These are phyloP conservation scores for Tulasnella sp. DNA, from an alignment of 768 basidiomycete species.

Conservation along the genomic window DNA sequence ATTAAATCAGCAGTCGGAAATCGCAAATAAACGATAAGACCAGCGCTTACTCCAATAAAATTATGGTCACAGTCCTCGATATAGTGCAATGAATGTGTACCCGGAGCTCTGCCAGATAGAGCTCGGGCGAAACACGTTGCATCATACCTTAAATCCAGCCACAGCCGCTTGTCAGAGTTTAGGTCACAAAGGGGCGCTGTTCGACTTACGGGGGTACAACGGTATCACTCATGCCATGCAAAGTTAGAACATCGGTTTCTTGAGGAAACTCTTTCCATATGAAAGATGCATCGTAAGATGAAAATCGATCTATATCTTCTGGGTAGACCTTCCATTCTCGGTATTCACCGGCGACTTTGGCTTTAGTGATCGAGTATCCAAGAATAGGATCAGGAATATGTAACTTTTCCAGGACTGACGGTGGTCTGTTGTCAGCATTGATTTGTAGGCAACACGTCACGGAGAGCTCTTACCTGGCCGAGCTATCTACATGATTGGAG, in stretches of 20 bases:
- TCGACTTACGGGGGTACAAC: constrained; percentile 54
- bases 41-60: constrained; percentile 40
- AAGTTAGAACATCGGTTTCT: constrained; percentile 50
- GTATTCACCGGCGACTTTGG: constrained; percentile 51
- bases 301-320: constrained; percentile 48
- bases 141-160: constrained; percentile 23
- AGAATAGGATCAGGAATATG: constrained; percentile 21
- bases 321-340: constrained; percentile 41
- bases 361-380: constrained; percentile 51
- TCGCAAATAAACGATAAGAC: background rate
- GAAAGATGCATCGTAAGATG: constrained; percentile 49
- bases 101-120: constrained; percentile 34
- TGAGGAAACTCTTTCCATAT: constrained; percentile 58
- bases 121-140: constrained; percentile 16
- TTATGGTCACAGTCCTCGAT: constrained; percentile 72
- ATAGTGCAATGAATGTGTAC: constrained; percentile 56
- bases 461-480: background rate
- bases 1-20: constrained; percentile 3
- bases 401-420: constrained; percentile 20
- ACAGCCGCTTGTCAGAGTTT: background rate
- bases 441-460: background rate
- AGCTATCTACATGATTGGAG: background rate
- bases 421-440: background rate
- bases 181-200: background rate
- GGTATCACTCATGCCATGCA: constrained; percentile 61